These are phyloP conservation scores for Nakaseomyces nivariensis DNA, from an alignment of 1,139 yeast species.

Conservation along the genomic window DNA sequence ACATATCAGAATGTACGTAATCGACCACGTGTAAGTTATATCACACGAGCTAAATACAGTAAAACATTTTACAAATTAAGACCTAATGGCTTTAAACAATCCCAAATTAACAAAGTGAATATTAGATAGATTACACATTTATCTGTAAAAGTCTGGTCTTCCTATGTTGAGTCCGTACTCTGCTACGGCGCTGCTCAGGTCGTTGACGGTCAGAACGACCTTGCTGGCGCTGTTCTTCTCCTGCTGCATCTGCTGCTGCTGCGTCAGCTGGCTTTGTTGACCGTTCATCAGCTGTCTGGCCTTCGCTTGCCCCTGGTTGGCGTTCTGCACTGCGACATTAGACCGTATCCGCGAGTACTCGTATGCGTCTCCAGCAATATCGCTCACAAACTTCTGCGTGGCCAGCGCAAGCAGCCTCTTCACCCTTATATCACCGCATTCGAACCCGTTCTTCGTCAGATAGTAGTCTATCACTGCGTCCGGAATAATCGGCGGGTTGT, in stretches of 20 bases:
- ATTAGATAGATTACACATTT: no score
- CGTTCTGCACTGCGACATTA: constrained; percentile 69
- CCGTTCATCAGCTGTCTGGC: constrained; percentile 68
- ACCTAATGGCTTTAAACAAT: no score
- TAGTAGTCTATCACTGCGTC: constrained; percentile 97
- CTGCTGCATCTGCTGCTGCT: constrained; percentile 32
- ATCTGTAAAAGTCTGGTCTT: constrained; percentile 89
- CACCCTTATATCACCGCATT: constrained; percentile 67
- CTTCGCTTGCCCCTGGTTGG: constrained; percentile 77
- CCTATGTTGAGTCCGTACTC: constrained; percentile 89
- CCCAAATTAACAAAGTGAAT: no score
- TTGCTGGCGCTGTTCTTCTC: constrained; percentile 34
- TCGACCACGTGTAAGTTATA: no score
- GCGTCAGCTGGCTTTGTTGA: constrained; percentile 28
- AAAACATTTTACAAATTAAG: no score
- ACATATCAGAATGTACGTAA: no score
- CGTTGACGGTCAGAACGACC: constrained; percentile 30
- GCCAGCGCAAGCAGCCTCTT: constrained; percentile 86
- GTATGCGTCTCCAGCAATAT: constrained; percentile 92
- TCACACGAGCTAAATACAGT: no score
- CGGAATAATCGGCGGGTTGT: constrained; percentile 92
- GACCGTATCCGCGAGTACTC: constrained; percentile 89
- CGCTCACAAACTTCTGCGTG: constrained; percentile 89
- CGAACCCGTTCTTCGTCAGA: constrained; percentile 79
- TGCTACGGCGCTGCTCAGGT: constrained; percentile 35